Base-by-base conservation (phyloP, 1,139 yeast species). In the Kurtzmaniella quercitrusa region DNA sequence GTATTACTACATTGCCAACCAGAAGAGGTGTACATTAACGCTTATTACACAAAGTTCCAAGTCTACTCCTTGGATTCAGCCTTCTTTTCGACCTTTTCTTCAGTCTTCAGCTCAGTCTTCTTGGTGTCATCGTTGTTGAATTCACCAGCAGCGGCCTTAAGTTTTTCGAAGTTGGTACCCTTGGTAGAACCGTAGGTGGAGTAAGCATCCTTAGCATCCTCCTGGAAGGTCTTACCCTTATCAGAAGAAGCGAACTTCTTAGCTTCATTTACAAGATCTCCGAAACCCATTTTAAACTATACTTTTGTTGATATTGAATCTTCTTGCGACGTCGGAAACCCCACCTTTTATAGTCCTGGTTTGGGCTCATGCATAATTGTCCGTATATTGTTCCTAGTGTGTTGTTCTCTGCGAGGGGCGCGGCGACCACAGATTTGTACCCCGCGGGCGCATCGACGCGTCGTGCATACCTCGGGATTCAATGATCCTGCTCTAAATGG, bases 171-270 rank as follows among this genome's bases (percentile, higher is more conserved):
- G 53, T 56, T 53, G 40, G 65, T 49, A 49, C 70, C 72, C 37
- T 60, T 63, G 41, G 58, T 51, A 48, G 57, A 54, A 57, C 50
- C 48, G 62, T 57, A 66, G 43, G 58, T 60, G 33, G 51, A 45
- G 61, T 60, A 68, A 46, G 65, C 72, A 40, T 59, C 64, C 52
- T 66, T 56, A 45, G 69, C 70, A 43, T 67, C 72, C 46, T 62
- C 61, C 9, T 34, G 41, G 40, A 38, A 42, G 34, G 52, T 39
- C 51, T 49, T 45, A 44, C 56, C 56, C 45, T 53, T 45, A 38
- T 46, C 45, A 29, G 38, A 36, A 21, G 38, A 36, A 14, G 40
- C 43, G 33, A 38, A 42, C 37, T 52, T 38, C 51, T 49, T 45
- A 43, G 55, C 56, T 46, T 53, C 46, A 40, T 46, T 44, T 21